Conservation (phyloP, 1,139 yeast species). For the Zygosaccharomyces sapae region DNA sequence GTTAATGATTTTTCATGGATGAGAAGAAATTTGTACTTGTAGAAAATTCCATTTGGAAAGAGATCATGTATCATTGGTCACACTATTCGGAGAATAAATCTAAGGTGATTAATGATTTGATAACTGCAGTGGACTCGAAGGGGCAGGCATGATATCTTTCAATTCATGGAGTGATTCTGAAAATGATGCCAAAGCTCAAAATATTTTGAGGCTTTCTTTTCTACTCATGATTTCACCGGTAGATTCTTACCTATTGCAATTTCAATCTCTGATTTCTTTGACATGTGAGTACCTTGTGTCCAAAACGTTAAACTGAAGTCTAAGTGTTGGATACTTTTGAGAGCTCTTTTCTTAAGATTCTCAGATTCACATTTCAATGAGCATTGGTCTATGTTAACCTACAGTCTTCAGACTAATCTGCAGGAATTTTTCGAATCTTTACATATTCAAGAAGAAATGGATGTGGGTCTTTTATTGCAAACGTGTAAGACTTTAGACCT, state of each 20-base stretch:
- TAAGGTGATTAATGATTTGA: conserved; percentile 35
- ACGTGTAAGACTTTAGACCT: conserved; percentile 79
- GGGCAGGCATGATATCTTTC: conserved; percentile 31
- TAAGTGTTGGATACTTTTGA: conserved; percentile 45
- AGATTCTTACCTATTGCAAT: conserved; percentile 48
- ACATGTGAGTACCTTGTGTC: conserved; percentile 29
- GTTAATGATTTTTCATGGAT: conserved; percentile 54
- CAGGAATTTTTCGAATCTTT: conserved; percentile 41
- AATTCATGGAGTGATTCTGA: conserved; percentile 34
- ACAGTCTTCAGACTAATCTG: conserved; percentile 55
- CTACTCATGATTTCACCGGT: conserved; percentile 57
- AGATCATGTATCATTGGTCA: conserved; percentile 32
- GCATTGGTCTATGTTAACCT: conserved; percentile 66
- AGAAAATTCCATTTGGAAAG: conserved; percentile 22
- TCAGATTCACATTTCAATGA: conserved; percentile 62
- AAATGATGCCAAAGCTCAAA: conserved; percentile 26
- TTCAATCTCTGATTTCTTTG: conserved; percentile 27
- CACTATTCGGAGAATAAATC: conserved; percentile 42
- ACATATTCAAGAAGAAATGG: conserved; percentile 40
- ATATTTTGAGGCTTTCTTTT: conserved; percentile 46
- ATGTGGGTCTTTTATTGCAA: conserved; percentile 46
- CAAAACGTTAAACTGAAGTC: conserved; percentile 24
- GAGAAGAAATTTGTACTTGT: conserved; percentile 27
- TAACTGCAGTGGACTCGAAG: conserved; percentile 27
- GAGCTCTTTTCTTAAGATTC: conserved; percentile 61